phyloP scores from a whole-genome alignment of 257 asterid genomes.

The Nicotiana paniculata region DNA sequence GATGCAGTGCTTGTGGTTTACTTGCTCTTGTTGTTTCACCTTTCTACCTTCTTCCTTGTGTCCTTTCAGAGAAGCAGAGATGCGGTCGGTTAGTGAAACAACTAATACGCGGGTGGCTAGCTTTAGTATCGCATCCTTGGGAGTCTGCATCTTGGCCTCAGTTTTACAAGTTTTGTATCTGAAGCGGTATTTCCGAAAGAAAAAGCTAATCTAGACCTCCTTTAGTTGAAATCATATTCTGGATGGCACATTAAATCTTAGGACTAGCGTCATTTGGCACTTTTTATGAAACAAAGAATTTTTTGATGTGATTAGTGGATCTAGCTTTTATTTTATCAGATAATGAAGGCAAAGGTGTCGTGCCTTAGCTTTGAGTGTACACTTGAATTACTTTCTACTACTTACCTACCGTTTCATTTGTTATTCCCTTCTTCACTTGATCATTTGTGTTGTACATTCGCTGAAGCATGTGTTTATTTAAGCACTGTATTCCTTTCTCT shows the following conservation, averaged over 20 bases:
- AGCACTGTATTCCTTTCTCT: neutral
- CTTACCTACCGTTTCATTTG: neutral
- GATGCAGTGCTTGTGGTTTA: neutral
- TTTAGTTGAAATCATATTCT: slow-evolving; percentile 15
- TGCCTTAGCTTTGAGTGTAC: neutral
- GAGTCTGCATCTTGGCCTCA: slow-evolving; percentile 56
- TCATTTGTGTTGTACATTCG: neutral
- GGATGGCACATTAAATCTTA: slow-evolving; percentile 11
- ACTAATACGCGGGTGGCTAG: slow-evolving; percentile 71
- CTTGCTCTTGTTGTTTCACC: neutral
- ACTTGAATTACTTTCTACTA: neutral
- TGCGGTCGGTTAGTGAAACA: slow-evolving; percentile 57
- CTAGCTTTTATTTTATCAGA: neutral
- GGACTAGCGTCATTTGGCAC: neutral
- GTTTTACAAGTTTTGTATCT: slow-evolving; percentile 50
- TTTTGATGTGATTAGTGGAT: neutral
- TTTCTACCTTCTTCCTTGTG: neutral
- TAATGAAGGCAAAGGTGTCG: neutral
- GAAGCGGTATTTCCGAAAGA: slow-evolving; percentile 74
- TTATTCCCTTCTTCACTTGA: neutral
- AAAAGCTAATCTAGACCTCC: slow-evolving; percentile 63
- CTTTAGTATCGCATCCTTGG: slow-evolving; percentile 73
- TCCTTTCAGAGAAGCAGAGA: slow-evolving; percentile 64
- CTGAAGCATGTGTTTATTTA: neutral
- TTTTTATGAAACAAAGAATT: neutral